Conservation (phyloP, 2,329 filamentous ascomycete genomes). For the Penicillium rolfsii region DNA sequence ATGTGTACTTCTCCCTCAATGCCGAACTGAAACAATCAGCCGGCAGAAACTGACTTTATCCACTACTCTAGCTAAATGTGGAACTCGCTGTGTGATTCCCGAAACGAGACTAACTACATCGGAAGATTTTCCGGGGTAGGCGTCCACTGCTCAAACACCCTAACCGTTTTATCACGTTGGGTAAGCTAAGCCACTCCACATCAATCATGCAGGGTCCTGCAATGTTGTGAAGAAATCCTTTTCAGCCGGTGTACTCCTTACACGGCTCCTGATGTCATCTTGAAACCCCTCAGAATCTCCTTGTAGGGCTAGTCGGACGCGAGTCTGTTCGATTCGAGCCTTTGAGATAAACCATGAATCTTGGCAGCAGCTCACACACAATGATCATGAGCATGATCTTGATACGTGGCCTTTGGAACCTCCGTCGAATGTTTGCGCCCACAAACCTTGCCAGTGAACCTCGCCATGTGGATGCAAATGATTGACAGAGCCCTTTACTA, state of each 20-base stretch:
- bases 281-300: neutral
- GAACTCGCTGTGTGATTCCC: neutral
- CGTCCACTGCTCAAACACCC: neutral
- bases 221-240: neutral
- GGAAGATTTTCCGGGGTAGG: constrained; percentile 5
- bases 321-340: no score
- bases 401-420: neutral
- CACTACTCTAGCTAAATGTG: neutral
- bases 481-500: neutral
- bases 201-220: neutral
- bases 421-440: no score
- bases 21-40: neutral
- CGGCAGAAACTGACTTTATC: neutral
- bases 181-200: neutral
- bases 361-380: no score
- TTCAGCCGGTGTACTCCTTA: neutral
- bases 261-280: neutral
- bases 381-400: neutral
- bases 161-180: neutral
- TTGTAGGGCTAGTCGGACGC: neutral
- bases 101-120: neutral
- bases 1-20: neutral
- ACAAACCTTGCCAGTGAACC: no score
- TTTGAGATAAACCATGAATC: no score
- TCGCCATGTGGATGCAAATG: neutral